These are phyloP conservation scores for Adansonia digitata DNA, from an alignment of 345 rosid species.

Conservation along the genomic window DNA sequence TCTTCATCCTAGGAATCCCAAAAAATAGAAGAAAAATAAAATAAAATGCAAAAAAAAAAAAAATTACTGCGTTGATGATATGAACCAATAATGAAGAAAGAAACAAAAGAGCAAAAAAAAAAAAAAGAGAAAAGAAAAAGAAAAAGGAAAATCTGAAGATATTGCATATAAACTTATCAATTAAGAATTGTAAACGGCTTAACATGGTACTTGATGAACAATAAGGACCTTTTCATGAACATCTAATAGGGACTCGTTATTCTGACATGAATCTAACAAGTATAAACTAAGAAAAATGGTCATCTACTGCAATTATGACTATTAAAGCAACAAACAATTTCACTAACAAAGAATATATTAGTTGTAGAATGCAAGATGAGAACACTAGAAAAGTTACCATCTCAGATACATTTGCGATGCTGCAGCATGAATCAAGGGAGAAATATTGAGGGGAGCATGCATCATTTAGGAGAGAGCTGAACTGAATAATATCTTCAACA, in stretches of 20 bases:
- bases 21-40: not conserved
- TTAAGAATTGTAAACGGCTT: not conserved
- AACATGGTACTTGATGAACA: not conserved
- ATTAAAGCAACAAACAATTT: not conserved
- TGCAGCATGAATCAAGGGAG: slow-evolving; percentile 55
- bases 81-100: not conserved
- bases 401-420: slow-evolving; percentile 47
- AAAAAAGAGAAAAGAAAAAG: not conserved
- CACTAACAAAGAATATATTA: not conserved
- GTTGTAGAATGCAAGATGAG: not conserved
- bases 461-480: slow-evolving; percentile 38
- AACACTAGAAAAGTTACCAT: slow-evolving; percentile 38
- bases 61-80: too few species aligned
- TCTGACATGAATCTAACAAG: not conserved
- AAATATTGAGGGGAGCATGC: slow-evolving; percentile 52
- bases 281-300: not conserved
- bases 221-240: not conserved
- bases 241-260: not conserved
- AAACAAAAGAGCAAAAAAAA: too few species aligned
- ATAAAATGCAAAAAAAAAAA: not conserved
- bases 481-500: slow-evolving; percentile 65
- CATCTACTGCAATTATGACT: not conserved
- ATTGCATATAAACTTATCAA: not conserved
- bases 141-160: not conserved
- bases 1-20: not conserved